Conservation (phyloP, 768 basidiomycete genomes). For the Tulasnella sp. region DNA sequence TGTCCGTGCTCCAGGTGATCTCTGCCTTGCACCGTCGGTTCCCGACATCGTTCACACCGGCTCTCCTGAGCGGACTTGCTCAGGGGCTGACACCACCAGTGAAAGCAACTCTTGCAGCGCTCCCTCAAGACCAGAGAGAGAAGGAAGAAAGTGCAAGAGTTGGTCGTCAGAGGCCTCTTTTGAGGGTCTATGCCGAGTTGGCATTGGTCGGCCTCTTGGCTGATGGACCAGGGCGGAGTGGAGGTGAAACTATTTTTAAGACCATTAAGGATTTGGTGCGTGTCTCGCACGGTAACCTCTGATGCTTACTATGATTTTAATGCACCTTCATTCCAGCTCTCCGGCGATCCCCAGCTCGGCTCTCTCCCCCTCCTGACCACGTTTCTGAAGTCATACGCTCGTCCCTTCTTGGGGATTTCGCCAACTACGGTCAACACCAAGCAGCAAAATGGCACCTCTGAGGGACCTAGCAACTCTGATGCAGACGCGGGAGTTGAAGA, state of each 20-base stretch:
- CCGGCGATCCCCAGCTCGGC: conserved; percentile 73
- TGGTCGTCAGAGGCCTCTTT: conserved; percentile 66
- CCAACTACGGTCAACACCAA: conserved; percentile 39
- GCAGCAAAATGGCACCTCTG: conserved; percentile 42
- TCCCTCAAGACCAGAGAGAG: conserved; percentile 73
- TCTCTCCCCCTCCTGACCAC: conserved; percentile 85
- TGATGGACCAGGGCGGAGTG: conserved; percentile 57
- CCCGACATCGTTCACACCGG: conserved; percentile 63
- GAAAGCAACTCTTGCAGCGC: conserved; percentile 41
- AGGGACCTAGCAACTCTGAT: neutral
- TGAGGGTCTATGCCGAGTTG: conserved; percentile 82
- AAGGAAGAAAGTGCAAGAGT: conserved; percentile 81
- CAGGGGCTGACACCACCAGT: conserved; percentile 27
- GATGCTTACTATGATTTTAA: neutral
- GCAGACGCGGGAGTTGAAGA: conserved; percentile 27
- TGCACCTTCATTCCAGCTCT: conserved; percentile 41
- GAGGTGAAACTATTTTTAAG: conserved; percentile 86
- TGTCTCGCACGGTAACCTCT: conserved; percentile 11
- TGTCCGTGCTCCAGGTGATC: conserved; percentile 51
- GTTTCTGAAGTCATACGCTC: conserved; percentile 86
- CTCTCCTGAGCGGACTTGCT: conserved; percentile 46
- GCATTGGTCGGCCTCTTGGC: conserved; percentile 77
- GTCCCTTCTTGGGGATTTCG: conserved; percentile 73
- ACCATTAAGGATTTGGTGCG: conserved; percentile 71
- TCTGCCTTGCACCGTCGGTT: conserved; percentile 84